These are phyloP conservation scores for Fagus sylvatica DNA, from an alignment of 306 rosid species.

Conservation along the genomic window DNA sequence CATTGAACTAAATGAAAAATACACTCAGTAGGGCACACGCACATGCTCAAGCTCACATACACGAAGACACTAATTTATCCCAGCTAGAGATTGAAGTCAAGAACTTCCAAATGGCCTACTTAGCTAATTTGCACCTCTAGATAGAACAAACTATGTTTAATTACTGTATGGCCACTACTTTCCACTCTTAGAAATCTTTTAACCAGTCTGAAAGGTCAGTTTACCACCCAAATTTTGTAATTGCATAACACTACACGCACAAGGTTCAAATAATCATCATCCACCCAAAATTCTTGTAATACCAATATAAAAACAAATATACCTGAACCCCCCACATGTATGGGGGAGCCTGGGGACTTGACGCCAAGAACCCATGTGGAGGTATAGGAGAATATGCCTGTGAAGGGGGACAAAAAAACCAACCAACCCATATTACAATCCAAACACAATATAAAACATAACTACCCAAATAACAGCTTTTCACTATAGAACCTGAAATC, in stretches of 20 bases:
- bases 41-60: neutral
- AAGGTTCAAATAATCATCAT: slow-evolving; percentile 7
- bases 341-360: slow-evolving; percentile 94
- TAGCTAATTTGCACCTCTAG: neutral
- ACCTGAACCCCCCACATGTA: slow-evolving; percentile 99
- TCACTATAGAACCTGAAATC: slow-evolving; percentile 71
- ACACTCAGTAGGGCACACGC: neutral
- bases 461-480: slow-evolving; percentile 22
- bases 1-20: neutral
- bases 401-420: neutral
- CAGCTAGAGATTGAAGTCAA: neutral
- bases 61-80: neutral
- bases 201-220: neutral
- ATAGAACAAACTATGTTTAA: neutral
- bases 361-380: slow-evolving; percentile 89
- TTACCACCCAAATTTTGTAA: neutral
- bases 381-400: slow-evolving; percentile 97
- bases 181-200: neutral
- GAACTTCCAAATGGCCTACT: neutral
- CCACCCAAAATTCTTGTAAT: neutral
- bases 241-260: slow-evolving; percentile 4
- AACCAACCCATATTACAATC: slow-evolving; percentile 29
- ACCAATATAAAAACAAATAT: slow-evolving; percentile 6
- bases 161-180: neutral
- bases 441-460: slow-evolving; percentile 29